Percentiles rank a stretch among this genome's conserved stretches.
Evolutionary conservation across 345 rosid genomes (phyloP).

Genomic region (Salix viminalis): DNA sequence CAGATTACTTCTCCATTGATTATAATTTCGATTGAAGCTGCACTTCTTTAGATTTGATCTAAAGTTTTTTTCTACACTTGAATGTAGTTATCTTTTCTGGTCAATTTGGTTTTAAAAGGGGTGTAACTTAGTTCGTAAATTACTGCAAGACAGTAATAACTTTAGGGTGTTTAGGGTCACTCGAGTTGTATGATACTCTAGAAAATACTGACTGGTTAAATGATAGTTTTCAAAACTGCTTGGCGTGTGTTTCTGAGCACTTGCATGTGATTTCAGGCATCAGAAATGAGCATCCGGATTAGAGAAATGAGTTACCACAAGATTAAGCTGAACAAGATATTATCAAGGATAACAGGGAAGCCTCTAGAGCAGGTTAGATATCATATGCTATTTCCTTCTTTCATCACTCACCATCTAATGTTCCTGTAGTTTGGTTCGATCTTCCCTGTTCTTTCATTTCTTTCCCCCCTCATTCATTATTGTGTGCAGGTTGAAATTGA

Average conservation of each 20-base stretch:
- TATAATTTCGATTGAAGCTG: no score
- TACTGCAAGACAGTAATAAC: no score
- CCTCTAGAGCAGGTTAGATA: conserved; percentile 57
- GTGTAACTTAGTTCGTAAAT: no score
- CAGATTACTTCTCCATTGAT: no score
- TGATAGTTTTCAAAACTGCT: background rate
- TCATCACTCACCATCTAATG: background rate
- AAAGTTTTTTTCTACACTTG: no score
- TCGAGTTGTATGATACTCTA: no score
- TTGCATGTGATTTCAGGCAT: conserved; percentile 50
- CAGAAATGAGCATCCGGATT: conserved; percentile 61
- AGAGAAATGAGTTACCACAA: conserved; percentile 80
- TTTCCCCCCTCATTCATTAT: background rate
- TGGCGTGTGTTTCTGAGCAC: background rate
- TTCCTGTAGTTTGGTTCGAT: background rate
- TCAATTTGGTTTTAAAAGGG: no score
- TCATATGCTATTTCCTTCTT: background rate
- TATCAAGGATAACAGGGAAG: conserved; percentile 76
- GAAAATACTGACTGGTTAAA: background rate
- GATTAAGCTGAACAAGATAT: conserved; percentile 68
- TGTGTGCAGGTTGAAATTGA: conserved; percentile 62
- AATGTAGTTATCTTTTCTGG: no score
- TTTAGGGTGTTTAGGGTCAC: no score
- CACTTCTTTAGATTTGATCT: no score
- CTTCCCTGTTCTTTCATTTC: background rate